Percentiles rank a stretch among this genome's conserved stretches.
These are phyloP conservation scores for Plasmodium knowlesi DNA, from an alignment of 169 alveolate genomes.

Conservation along the genomic window DNA sequence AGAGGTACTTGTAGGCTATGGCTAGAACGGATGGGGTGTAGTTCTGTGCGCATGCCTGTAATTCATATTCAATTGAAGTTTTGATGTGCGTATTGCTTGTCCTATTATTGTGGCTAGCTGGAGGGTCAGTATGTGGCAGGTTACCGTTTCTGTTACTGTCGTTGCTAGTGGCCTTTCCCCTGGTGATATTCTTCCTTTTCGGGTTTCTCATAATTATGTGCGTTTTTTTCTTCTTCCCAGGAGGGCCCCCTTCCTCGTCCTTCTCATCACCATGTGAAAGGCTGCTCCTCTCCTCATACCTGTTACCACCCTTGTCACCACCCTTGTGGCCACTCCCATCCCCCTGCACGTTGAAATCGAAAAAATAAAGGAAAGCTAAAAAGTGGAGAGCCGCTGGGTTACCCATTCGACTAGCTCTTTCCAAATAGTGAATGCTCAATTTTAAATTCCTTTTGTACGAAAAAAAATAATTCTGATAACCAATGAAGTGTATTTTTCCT, in stretches of 20 bases:
- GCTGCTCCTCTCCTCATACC: neutral
- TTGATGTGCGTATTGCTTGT: neutral
- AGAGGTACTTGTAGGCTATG: slow-evolving; percentile 56
- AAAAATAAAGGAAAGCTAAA: slow-evolving; percentile 63
- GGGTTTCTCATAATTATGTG: neutral
- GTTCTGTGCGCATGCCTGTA: neutral
- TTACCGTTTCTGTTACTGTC: neutral
- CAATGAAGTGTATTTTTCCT: slow-evolving; percentile 61
- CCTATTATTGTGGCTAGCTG: neutral
- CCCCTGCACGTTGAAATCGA: slow-evolving; percentile 7
- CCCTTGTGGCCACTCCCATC: neutral
- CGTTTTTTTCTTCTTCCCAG: neutral
- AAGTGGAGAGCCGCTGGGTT: slow-evolving; percentile 70
- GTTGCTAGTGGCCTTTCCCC: neutral
- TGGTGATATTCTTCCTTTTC: neutral
- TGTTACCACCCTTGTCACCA: neutral
- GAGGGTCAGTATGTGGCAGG: neutral
- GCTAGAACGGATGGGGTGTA: slow-evolving; percentile 61
- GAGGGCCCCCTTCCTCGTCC: neutral
- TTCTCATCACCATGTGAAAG: neutral
- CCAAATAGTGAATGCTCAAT: slow-evolving; percentile 32
- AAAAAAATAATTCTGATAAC: slow-evolving; percentile 49
- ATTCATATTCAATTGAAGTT: slow-evolving; percentile 42
- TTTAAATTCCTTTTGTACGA: slow-evolving; percentile 48
- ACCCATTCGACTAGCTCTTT: slow-evolving; percentile 33